Base-by-base conservation (phyloP, 2,329 filamentous ascomycete species). In the Paecilomyces formosus region DNA sequence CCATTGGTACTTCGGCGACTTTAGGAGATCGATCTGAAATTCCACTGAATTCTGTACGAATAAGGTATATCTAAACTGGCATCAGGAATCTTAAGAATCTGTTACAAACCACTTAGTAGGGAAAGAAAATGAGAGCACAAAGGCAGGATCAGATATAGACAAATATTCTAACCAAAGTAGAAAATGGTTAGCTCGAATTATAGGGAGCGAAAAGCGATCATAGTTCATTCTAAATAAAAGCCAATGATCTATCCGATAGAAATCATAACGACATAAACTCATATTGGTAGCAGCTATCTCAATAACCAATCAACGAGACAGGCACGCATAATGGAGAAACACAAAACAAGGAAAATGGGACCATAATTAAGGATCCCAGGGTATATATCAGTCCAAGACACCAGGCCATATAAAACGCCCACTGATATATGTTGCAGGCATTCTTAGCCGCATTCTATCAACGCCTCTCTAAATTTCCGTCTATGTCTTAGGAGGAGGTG, bases 401-500 rank as follows among this genome's bases (percentile, higher is more conserved):
- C 15, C 39, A 45, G 39, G 39, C 18, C 39, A 45, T 45, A n/a
- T 18, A 45, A 9, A 45, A 45, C 39, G 39, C 39, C 15, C 15
- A 26, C 50, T 22, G 18, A 52, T 52, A 6, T 52, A 28, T 52
- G 7, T 52, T 22, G n/a, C 9, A 45, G 39, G 18, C 50, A 15
- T 52, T 52, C 50, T 13, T 26, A 28, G 2, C 50, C 22, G 11
- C 26, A 45, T 18, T 45, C n/a, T 18, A n/a, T 26, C 50, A 52
- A 28, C 50, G 13, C 26, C 22, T 52, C 50, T 52, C 21, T 52
- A 24, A 15, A 12, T 28, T 26, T n/a, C 5, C 24, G 30, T 64
- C 63, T 70, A 71, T 35, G 57, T 49, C 55, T 67, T 68, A 3
- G 68, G 68, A 12, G 63, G 54, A 13, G 62, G 57, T 3, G 72